These are phyloP conservation scores for Beauveria brongniartii DNA, from an alignment of 2,329 filamentous ascomycete species.

Conservation along the genomic window DNA sequence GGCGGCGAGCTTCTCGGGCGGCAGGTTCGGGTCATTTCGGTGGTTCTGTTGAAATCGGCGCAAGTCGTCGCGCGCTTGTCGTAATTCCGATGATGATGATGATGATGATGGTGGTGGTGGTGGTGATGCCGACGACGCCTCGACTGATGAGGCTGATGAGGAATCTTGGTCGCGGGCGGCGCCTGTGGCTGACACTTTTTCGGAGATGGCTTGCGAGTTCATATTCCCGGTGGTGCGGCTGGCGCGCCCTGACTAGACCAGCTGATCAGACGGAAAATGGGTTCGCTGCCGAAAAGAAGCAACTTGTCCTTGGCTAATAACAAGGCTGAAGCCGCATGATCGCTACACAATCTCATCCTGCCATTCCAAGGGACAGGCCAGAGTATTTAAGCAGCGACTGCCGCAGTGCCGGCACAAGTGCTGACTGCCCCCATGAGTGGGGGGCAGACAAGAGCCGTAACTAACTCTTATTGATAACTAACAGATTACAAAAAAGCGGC, in stretches of 20 bases:
- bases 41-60: constrained; percentile 25
- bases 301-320: not conserved
- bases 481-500: constrained; percentile 2
- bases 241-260: not conserved
- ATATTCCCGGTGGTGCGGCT: not conserved
- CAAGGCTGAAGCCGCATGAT: not conserved
- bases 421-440: not conserved
- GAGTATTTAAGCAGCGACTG: not conserved
- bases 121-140: not conserved
- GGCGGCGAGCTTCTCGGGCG: constrained; percentile 24
- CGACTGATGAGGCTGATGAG: not conserved
- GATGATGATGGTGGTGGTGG: too few species aligned
- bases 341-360: not conserved
- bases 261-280: not conserved
- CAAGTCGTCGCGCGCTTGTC: constrained; percentile 14
- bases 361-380: not conserved
- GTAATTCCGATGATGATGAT: too few species aligned
- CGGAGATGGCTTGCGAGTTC: not conserved
- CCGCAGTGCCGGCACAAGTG: not conserved
- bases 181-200: not conserved
- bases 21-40: constrained; percentile 27
- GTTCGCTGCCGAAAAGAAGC: not conserved
- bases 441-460: not conserved
- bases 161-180: not conserved
- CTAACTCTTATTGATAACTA: too few species aligned